phyloP scores from a whole-genome alignment of 306 rosid species.

The Lathyrus oleraceus region DNA sequence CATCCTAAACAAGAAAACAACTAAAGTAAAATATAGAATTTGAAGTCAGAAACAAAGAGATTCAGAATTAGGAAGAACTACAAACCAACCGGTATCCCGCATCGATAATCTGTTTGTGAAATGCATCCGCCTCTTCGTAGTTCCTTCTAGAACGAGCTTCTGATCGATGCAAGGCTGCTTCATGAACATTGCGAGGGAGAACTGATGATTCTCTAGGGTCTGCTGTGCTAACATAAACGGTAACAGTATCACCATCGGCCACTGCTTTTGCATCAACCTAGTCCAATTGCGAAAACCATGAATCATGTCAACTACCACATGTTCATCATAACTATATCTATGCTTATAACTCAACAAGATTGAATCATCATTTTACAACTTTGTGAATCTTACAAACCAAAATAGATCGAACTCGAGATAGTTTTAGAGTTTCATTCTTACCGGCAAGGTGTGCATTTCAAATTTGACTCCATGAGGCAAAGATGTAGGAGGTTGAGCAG shows the following conservation, averaged over 20 bases:
- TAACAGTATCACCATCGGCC: conserved; percentile 85
- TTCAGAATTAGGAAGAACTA: conserved; percentile 20
- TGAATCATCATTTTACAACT: neutral
- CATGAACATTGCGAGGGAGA: conserved; percentile 57
- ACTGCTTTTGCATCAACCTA: conserved; percentile 86
- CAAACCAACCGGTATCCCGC: conserved; percentile 78
- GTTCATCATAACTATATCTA: neutral
- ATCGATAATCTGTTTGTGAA: conserved; percentile 64
- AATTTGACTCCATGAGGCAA: conserved; percentile 62
- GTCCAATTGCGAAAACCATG: conserved; percentile 28
- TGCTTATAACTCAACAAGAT: neutral
- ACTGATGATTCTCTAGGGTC: conserved; percentile 70
- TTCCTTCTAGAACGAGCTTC: conserved; percentile 56
- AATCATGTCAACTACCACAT: conserved; percentile 17
- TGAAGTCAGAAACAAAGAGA: conserved; percentile 7
- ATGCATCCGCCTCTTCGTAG: conserved; percentile 63
- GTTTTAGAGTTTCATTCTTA: conserved; percentile 29
- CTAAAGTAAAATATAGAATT: neutral
- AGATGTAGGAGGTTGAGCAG: conserved; percentile 47
- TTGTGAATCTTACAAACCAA: neutral
- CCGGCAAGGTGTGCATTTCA: conserved; percentile 74
- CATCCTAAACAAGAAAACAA: conserved; percentile 48
- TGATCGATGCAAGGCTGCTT: conserved; percentile 57
- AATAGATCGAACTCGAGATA: neutral
- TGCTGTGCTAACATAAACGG: conserved; percentile 78